These are phyloP conservation scores for Coemansia sp. DNA, from an alignment of 192 early-diverging fungal species.

Conservation along the genomic window DNA sequence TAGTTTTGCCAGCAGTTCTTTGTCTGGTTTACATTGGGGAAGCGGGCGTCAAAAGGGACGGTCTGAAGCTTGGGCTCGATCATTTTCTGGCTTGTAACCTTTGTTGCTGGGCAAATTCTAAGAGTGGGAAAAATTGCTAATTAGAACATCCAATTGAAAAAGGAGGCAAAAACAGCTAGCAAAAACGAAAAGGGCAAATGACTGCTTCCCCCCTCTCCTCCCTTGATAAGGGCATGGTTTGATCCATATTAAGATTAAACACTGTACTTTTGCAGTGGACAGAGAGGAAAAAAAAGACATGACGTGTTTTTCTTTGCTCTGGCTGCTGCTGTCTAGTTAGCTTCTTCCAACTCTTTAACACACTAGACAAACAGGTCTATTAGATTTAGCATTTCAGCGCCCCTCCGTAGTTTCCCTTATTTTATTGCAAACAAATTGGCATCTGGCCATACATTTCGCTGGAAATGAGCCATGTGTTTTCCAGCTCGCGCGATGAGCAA, in stretches of 20 bases:
- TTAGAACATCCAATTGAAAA: neutral
- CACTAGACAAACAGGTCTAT: conserved; percentile 1
- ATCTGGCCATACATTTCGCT: neutral
- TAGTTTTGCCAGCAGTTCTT: conserved; percentile 99
- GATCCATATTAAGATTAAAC: neutral
- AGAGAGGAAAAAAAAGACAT: no score
- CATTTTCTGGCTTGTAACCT: conserved; percentile 74
- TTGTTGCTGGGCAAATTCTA: neutral
- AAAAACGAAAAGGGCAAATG: neutral
- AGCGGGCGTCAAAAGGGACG: conserved; percentile 62
- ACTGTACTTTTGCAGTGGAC: no score
- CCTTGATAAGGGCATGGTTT: neutral
- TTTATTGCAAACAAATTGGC: neutral
- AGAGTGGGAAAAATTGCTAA: neutral
- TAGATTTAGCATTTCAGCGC: neutral
- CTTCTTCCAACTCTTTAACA: no score
- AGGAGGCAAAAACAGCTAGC: neutral
- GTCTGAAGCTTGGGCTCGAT: conserved; percentile 42
- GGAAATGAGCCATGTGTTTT: conserved; percentile 47
- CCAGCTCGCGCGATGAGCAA: conserved; percentile 75
- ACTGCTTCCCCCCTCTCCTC: neutral
- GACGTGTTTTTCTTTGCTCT: no score
- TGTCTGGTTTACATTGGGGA: conserved; percentile 99
- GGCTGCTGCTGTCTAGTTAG: no score
- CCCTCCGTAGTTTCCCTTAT: neutral